phyloP scores from a whole-genome alignment of 371 early-diverging fungal genomes.

The Dichotomocladium elegans region DNA sequence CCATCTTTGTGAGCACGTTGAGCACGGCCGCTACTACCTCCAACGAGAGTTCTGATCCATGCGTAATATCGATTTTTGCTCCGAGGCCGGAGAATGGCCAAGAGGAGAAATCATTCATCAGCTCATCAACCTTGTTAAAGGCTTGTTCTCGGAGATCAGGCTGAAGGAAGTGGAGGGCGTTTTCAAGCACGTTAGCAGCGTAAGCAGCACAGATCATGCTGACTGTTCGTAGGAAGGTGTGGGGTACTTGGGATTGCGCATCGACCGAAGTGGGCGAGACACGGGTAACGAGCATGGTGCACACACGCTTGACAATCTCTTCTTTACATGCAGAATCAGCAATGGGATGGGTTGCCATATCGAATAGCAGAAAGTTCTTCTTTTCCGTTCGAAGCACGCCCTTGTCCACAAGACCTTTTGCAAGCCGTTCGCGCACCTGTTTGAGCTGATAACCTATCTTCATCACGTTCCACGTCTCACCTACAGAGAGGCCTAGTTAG shows the following conservation, averaged over 20 bases:
- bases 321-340: conserved; percentile 84
- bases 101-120: conserved; percentile 80
- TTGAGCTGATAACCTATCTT: conserved; percentile 96
- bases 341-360: conserved; percentile 94
- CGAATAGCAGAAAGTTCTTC: conserved; percentile 90
- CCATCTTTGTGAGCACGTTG: conserved; percentile 86
- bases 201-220: conserved; percentile 94
- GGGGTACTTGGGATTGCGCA: conserved; percentile 37
- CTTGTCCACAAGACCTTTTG: conserved; percentile 96
- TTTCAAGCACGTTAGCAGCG: conserved; percentile 94
- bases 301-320: conserved; percentile 75
- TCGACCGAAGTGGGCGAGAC: conserved; percentile 36
- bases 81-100: conserved; percentile 70
- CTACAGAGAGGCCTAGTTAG: conserved; percentile 52
- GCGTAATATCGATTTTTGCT: conserved; percentile 51
- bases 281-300: conserved; percentile 69
- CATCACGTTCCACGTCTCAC: conserved; percentile 97
- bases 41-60: conserved; percentile 57
- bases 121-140: conserved; percentile 83
- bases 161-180: conserved; percentile 80
- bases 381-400: conserved; percentile 94
- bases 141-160: conserved; percentile 86
- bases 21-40: conserved; percentile 78
- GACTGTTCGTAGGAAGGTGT: conserved; percentile 66
- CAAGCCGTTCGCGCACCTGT: conserved; percentile 94